Conservation (phyloP, 2,329 filamentous ascomycete genomes). For the Sarocladium kiliense region DNA sequence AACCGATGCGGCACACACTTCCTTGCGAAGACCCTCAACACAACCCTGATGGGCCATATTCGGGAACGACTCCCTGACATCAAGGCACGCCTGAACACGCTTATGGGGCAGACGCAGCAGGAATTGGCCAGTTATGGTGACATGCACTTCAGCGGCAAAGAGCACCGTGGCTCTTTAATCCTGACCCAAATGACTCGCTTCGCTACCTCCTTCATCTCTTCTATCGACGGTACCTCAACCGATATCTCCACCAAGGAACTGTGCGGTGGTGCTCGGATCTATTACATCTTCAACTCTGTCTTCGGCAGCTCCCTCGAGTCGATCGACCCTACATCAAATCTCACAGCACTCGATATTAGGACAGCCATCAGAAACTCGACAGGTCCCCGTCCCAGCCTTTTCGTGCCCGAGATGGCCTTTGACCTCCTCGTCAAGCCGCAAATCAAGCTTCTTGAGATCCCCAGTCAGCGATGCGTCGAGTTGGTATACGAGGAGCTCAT, state of each 20-base stretch:
- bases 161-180: constrained; percentile 91
- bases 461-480: constrained; percentile 94
- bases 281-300: constrained; percentile 98
- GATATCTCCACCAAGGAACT: constrained; percentile 99
- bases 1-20: constrained; percentile 90
- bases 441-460: constrained; percentile 92
- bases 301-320: constrained; percentile 95
- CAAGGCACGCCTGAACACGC: constrained; percentile 92
- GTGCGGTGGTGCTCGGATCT: constrained; percentile 89
- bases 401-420: constrained; percentile 96
- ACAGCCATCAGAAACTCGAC: constrained; percentile 98
- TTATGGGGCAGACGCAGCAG: constrained; percentile 99
- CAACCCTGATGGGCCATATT: constrained; percentile 93
- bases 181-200: constrained; percentile 98
- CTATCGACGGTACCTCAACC: constrained; percentile 96
- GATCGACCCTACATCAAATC: constrained; percentile 92
- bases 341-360: constrained; percentile 89
- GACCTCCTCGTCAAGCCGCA: constrained; percentile 97
- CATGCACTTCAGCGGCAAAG: constrained; percentile 95
- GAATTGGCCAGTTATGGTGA: constrained; percentile 97
- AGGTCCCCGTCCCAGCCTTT: constrained; percentile 88
- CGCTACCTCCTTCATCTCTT: constrained; percentile 94
- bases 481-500: constrained; percentile 98
- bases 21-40: constrained; percentile 89
- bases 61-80: constrained; percentile 94